A percentile compares a stretch with the other conserved stretches of the same genome.
Conservation (phyloP, 2,329 filamentous ascomycete genomes). For the Graphium sp. region DNA sequence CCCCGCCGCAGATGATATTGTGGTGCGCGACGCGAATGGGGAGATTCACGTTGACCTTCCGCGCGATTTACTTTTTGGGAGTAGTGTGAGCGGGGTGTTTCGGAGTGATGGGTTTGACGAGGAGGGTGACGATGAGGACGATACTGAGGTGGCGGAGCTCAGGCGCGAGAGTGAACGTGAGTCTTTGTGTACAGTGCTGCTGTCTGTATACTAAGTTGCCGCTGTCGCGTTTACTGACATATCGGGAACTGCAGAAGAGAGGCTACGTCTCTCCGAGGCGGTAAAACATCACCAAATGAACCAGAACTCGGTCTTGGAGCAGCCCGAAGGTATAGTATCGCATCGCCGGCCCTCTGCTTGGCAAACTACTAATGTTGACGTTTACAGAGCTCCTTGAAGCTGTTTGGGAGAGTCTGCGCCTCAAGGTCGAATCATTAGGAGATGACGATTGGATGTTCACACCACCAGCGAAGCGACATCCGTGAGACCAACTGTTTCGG, state of each 20-base stretch:
- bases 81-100: no score
- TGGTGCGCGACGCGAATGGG: slow-evolving; percentile 44
- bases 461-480: slow-evolving; percentile 15
- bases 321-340: slow-evolving; percentile 50
- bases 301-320: slow-evolving; percentile 36
- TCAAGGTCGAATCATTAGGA: slow-evolving; percentile 55
- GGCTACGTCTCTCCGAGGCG: slow-evolving; percentile 41
- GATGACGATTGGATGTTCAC: slow-evolving; percentile 92
- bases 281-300: slow-evolving; percentile 44
- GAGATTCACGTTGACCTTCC: slow-evolving; percentile 42
- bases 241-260: slow-evolving; percentile 26
- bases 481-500: slow-evolving; percentile 2
- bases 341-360: no score
- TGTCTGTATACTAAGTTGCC: no score
- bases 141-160: slow-evolving; percentile 37
- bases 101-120: no score
- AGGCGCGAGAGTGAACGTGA: slow-evolving; percentile 37
- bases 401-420: slow-evolving; percentile 51
- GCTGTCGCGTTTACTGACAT: slow-evolving; percentile 11
- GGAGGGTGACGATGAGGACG: slow-evolving; percentile 34
- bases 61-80: no score
- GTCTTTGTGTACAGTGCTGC: slow-evolving; percentile 8
- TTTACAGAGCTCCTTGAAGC: slow-evolving; percentile 48
- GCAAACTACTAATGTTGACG: background rate
- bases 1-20: slow-evolving; percentile 26